A percentile compares a stretch with the other conserved stretches of the same genome.
Conservation (phyloP, 805 yeast species). For the Candida vaughaniae region DNA sequence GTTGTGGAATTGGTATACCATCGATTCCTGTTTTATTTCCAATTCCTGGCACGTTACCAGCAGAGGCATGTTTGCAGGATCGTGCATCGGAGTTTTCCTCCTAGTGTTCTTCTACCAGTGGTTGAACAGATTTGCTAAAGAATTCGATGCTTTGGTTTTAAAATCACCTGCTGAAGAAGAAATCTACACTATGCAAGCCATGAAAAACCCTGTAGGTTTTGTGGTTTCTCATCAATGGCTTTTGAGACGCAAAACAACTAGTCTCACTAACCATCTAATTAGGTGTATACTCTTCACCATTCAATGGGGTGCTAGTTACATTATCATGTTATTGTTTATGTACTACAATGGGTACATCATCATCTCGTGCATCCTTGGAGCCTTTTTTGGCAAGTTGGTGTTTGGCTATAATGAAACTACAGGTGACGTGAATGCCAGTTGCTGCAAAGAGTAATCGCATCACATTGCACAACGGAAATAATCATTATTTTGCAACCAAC, state of each 20-base stretch:
- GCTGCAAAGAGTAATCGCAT: constrained; percentile 14
- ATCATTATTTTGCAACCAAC: too few relatives aligned
- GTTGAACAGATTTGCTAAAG: constrained; percentile 44
- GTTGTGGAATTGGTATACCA: constrained; percentile 76
- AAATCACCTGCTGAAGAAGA: constrained; percentile 1
- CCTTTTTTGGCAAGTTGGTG: constrained; percentile 54
- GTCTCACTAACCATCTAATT: constrained; percentile 46
- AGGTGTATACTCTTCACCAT: constrained; percentile 51
- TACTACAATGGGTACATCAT: constrained; percentile 70
- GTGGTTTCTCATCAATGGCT: constrained; percentile 32
- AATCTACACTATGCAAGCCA: background rate
- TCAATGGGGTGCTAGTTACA: constrained; percentile 63
- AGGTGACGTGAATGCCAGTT: constrained; percentile 11
- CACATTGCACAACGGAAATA: too few relatives aligned
- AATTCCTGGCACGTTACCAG: constrained; percentile 61
- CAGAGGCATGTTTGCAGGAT: constrained; percentile 66
- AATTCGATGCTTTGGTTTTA: constrained; percentile 19
- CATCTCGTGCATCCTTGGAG: constrained; percentile 62
- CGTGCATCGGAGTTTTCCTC: constrained; percentile 66
- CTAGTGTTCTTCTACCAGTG: constrained; percentile 58
- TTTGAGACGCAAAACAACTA: constrained; percentile 12
- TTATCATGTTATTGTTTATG: constrained; percentile 73
- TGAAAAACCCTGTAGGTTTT: constrained; percentile 19
- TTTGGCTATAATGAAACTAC: constrained; percentile 47
- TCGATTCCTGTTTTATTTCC: constrained; percentile 64